Conservation (phyloP, 2,329 filamentous ascomycete genomes). For the Apiospora pterosperma region DNA sequence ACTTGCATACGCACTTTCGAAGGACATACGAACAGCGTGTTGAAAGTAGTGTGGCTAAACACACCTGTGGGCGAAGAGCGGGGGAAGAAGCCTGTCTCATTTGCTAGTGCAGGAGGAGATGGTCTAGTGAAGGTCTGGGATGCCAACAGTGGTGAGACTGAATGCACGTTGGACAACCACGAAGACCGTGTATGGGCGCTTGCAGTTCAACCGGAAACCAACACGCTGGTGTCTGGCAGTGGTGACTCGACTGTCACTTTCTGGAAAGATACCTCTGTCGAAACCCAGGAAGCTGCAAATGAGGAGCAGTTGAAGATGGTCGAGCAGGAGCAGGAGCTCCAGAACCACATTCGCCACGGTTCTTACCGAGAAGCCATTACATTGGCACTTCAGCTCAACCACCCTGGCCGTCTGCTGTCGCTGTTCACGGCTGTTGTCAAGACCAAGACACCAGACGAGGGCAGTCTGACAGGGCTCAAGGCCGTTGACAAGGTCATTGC, state of each 20-base stretch:
- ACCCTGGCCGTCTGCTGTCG: slow-evolving; percentile 79
- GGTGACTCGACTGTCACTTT: slow-evolving; percentile 92
- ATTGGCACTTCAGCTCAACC: slow-evolving; percentile 88
- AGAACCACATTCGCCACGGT: slow-evolving; percentile 85
- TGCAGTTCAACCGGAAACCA: slow-evolving; percentile 63
- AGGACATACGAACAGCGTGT: slow-evolving; percentile 90
- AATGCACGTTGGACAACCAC: slow-evolving; percentile 93
- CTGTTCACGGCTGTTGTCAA: slow-evolving; percentile 81
- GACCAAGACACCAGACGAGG: slow-evolving; percentile 54
- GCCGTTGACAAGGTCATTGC: slow-evolving; percentile 81
- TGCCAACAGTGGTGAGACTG: slow-evolving; percentile 76
- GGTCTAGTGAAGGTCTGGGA: slow-evolving; percentile 98
- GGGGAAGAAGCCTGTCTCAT: slow-evolving; percentile 60
- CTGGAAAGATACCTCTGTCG: slow-evolving; percentile 86
- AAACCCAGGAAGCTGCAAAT: slow-evolving; percentile 72
- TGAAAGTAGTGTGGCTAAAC: slow-evolving; percentile 88
- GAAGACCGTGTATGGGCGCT: slow-evolving; percentile 94
- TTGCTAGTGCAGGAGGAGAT: slow-evolving; percentile 88
- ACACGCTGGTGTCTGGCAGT: slow-evolving; percentile 83
- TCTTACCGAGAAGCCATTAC: slow-evolving; percentile 93
- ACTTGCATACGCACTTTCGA: slow-evolving; percentile 91
- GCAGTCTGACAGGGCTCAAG: slow-evolving; percentile 60
- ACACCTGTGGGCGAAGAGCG: slow-evolving; percentile 46
- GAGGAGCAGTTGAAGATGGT: slow-evolving; percentile 74
- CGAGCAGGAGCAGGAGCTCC: slow-evolving; percentile 90